Conservation (phyloP, 805 yeast genomes). For the Ascoidea rubescens region DNA sequence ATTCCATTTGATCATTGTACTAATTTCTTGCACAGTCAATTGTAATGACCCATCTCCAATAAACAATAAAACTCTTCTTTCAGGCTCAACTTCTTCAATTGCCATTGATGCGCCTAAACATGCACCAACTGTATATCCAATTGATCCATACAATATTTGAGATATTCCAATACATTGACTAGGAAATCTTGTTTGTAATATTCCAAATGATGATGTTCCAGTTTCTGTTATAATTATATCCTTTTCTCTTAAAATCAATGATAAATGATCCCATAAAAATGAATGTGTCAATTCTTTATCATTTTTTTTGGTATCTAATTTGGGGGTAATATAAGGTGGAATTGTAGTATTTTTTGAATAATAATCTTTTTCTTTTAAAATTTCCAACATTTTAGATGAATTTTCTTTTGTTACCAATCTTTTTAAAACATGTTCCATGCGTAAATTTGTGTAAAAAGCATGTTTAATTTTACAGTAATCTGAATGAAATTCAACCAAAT, state of each 20-base stretch:
- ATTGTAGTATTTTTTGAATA: neutral
- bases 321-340: neutral
- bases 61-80: constrained; percentile 39
- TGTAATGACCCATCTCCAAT: constrained; percentile 63
- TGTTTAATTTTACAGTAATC: constrained; percentile 36
- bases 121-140: constrained; percentile 54
- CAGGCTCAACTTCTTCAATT: constrained; percentile 29
- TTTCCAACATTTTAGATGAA: constrained; percentile 1
- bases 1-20: constrained; percentile 41
- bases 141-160: constrained; percentile 54
- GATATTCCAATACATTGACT: constrained; percentile 35
- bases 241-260: constrained; percentile 37
- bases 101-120: constrained; percentile 51
- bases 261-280: constrained; percentile 37
- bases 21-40: constrained; percentile 50
- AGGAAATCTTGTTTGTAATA: constrained; percentile 43
- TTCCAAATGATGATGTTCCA: constrained; percentile 53
- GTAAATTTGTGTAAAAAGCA: constrained; percentile 38
- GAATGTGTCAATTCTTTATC: constrained; percentile 21
- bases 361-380: neutral
- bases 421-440: constrained; percentile 30
- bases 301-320: neutral
- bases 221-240: constrained; percentile 51
- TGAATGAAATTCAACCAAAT: constrained; percentile 41
- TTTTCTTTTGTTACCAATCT: neutral